These are phyloP conservation scores for Escovopsis sp. DNA, from an alignment of 2,329 filamentous ascomycete species.

Conservation along the genomic window DNA sequence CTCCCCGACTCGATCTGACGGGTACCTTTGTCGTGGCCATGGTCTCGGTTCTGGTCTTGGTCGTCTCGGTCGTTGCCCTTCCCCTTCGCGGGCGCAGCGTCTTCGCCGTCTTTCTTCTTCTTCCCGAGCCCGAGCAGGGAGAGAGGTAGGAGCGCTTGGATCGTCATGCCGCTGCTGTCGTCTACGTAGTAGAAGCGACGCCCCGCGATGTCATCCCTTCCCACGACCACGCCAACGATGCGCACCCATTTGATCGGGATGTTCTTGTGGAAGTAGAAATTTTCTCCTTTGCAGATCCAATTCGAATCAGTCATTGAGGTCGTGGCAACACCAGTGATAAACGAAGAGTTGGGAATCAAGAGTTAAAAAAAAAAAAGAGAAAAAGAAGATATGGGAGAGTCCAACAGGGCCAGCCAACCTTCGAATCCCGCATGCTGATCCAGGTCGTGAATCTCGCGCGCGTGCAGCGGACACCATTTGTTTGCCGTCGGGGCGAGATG, in stretches of 20 bases:
- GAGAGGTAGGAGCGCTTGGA: conserved; percentile 25
- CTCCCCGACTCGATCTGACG: neutral
- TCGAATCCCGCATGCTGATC: conserved; percentile 33
- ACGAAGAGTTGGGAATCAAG: no score
- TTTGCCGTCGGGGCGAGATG: conserved; percentile 44
- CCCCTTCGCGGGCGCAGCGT: neutral
- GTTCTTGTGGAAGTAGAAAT: conserved; percentile 53
- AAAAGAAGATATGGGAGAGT: no score
- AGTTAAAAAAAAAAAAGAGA: no score
- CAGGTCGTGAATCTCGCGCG: conserved; percentile 33
- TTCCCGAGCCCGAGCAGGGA: neutral
- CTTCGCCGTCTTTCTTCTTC: neutral
- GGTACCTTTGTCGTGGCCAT: neutral
- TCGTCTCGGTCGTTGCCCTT: no score
- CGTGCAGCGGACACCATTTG: conserved; percentile 41
- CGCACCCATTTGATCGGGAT: conserved; percentile 65
- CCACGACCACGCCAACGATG: conserved; percentile 54
- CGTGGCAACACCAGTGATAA: no score
- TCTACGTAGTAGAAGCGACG: conserved; percentile 43
- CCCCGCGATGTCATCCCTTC: conserved; percentile 33
- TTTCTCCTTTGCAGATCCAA: conserved; percentile 23
- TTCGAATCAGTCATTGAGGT: neutral
- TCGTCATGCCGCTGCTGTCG: conserved; percentile 45
- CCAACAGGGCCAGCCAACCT: conserved; percentile 26
- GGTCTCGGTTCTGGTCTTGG: neutral